These are phyloP conservation scores for Umbelopsis sp. DNA, from an alignment of 192 early-diverging fungal species.

Conservation along the genomic window DNA sequence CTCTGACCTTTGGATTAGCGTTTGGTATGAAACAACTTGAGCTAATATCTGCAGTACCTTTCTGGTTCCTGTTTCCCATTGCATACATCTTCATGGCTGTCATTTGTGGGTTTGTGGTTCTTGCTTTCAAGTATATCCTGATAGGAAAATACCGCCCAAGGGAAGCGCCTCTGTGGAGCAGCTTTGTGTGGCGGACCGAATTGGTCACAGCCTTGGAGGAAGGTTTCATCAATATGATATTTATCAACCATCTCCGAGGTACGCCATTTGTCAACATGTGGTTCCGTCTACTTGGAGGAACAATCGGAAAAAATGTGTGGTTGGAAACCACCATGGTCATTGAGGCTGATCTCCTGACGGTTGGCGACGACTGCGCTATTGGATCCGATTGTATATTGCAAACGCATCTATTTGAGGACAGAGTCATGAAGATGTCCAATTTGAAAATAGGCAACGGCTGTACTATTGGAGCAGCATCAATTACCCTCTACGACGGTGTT, in stretches of 20 bases:
- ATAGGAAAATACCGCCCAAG: not conserved
- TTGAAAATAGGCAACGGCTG: slow-evolving; percentile 3
- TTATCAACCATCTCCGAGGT: not conserved
- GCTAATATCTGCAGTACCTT: not conserved
- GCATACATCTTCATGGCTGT: not conserved
- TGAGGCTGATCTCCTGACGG: not conserved
- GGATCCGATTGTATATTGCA: not conserved
- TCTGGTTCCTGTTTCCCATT: not conserved
- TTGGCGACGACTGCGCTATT: not conserved
- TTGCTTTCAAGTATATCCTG: not conserved
- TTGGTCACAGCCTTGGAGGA: not conserved
- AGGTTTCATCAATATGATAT: not conserved
- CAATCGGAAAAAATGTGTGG: not conserved
- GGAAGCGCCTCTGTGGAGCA: not conserved
- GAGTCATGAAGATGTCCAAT: not conserved
- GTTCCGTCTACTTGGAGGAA: slow-evolving; percentile 1
- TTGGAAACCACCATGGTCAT: not conserved
- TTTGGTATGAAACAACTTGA: no score
- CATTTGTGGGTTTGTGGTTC: not conserved
- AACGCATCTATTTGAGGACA: not conserved
- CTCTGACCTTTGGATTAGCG: not conserved
- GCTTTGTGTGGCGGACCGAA: not conserved
- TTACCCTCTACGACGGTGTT: not conserved
- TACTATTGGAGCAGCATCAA: not conserved
- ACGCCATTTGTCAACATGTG: not conserved